Conservation (phyloP, 1,284 basidiomycete species). For the Inonotus obliquus region DNA sequence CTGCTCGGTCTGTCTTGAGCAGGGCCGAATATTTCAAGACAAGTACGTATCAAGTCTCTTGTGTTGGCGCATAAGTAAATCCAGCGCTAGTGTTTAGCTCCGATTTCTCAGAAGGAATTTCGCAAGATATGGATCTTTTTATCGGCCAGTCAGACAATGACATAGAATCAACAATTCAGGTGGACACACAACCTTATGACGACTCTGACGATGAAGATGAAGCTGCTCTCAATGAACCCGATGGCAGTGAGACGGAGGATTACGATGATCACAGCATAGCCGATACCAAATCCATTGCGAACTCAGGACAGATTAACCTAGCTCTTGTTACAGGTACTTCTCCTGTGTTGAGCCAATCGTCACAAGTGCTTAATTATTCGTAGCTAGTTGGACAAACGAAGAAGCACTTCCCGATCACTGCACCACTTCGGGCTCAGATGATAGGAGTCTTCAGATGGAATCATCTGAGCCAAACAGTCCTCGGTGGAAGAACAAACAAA, state of each 20-base stretch:
- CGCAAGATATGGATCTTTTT: slow-evolving; percentile 1
- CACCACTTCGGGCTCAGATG: slow-evolving; percentile 14
- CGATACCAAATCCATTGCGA: not conserved
- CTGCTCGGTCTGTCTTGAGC: slow-evolving; percentile 62
- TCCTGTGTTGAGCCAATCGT: not conserved
- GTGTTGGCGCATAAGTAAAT: not conserved
- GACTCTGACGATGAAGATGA: slow-evolving; percentile 64
- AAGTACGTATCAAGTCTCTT: slow-evolving; percentile 37
- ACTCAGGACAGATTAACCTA: not conserved
- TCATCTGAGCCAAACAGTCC: slow-evolving; percentile 31
- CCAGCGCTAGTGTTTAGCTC: slow-evolving; percentile 61
- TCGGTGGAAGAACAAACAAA: slow-evolving; percentile 21
- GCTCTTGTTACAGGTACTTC: too few relatives aligned
- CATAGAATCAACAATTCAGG: slow-evolving; percentile 19
- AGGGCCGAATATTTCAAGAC: slow-evolving; percentile 74
- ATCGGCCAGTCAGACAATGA: slow-evolving; percentile 18
- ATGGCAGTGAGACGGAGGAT: slow-evolving; percentile 24
- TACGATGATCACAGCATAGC: slow-evolving; percentile 22
- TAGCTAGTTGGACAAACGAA: slow-evolving; percentile 1
- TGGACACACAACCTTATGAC: slow-evolving; percentile 37
- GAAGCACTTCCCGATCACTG: not conserved
- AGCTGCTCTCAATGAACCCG: slow-evolving; percentile 25
- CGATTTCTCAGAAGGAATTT: slow-evolving; percentile 49
- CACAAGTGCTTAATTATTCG: not conserved
- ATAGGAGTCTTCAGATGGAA: slow-evolving; percentile 30